Evolutionary conservation across 2,329 filamentous ascomycete species (phyloP).

Genomic region (Elsinoe australis): DNA sequence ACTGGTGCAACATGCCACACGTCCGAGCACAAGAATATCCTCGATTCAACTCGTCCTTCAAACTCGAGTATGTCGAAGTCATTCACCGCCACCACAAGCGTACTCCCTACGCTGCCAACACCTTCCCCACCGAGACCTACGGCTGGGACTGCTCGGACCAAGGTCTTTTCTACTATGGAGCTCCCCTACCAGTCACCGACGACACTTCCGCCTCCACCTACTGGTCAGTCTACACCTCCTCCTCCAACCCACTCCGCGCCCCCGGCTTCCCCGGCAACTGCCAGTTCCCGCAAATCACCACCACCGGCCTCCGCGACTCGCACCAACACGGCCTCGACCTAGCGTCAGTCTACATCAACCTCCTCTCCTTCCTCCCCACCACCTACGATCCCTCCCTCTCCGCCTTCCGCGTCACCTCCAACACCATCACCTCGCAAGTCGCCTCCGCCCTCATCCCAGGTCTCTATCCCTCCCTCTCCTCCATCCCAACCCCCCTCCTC

Average conservation of each 20-base stretch:
- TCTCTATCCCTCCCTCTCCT: slow-evolving; percentile 48
- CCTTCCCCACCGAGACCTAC: slow-evolving; percentile 66
- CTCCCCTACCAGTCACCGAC: slow-evolving; percentile 41
- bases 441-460: slow-evolving; percentile 65
- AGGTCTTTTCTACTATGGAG: slow-evolving; percentile 61
- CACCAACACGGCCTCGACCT: slow-evolving; percentile 70
- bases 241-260: slow-evolving; percentile 59
- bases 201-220: slow-evolving; percentile 51
- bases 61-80: slow-evolving; percentile 68
- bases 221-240: slow-evolving; percentile 56
- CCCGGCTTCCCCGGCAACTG: slow-evolving; percentile 65
- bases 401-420: slow-evolving; percentile 68
- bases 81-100: slow-evolving; percentile 81
- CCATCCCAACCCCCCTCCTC: slow-evolving; percentile 31
- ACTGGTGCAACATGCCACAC: slow-evolving; percentile 86
- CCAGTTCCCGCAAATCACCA: slow-evolving; percentile 74
- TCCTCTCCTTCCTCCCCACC: slow-evolving; percentile 59
- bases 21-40: slow-evolving; percentile 61
- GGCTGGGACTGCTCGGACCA: slow-evolving; percentile 65
- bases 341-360: slow-evolving; percentile 64
- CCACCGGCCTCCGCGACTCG: slow-evolving; percentile 63
- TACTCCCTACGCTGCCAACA: slow-evolving; percentile 70
- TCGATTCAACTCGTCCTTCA: slow-evolving; percentile 45
- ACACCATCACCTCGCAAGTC: slow-evolving; percentile 74
- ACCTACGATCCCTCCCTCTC: slow-evolving; percentile 42